A percentile compares a stretch with the other conserved stretches of the same genome.
Evolutionary conservation across 768 basidiomycete genomes (phyloP).

Genomic region (Trametes punicea): DNA sequence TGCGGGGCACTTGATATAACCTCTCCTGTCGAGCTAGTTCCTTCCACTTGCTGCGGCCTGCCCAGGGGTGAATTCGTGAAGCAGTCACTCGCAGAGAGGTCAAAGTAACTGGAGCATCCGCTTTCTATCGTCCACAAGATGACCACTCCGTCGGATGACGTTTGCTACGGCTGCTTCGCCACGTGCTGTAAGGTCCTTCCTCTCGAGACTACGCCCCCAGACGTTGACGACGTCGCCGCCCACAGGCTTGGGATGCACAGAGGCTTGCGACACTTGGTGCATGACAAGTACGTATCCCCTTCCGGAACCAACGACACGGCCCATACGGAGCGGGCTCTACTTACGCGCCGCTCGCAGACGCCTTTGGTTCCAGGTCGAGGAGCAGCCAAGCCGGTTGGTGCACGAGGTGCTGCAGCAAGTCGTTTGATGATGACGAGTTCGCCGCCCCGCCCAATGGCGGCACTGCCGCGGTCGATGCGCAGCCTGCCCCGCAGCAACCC

Average conservation of each 20-base stretch:
- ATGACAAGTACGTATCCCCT: background rate
- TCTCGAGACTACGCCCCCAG: background rate
- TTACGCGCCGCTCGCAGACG: too few relatives aligned
- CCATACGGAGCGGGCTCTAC: too few relatives aligned
- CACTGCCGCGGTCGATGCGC: background rate
- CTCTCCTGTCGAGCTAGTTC: too few relatives aligned
- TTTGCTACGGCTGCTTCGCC: background rate
- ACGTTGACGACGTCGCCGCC: background rate
- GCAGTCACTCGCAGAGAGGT: too few relatives aligned
- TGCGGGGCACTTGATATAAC: too few relatives aligned
- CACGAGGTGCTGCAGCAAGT: constrained; percentile 3
- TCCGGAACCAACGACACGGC: too few relatives aligned
- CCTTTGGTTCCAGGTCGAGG: too few relatives aligned
- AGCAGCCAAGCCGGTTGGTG: constrained; percentile 14
- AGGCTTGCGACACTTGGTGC: background rate
- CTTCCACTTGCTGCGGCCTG: too few relatives aligned
- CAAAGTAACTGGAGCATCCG: too few relatives aligned
- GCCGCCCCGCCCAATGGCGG: background rate
- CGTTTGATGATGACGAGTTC: constrained; percentile 17
- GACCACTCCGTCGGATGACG: too few relatives aligned
- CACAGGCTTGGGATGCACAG: constrained; percentile 6
- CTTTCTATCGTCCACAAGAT: too few relatives aligned
- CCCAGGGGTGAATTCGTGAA: too few relatives aligned
- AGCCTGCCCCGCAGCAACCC: constrained; percentile 1
- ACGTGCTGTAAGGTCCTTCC: constrained; percentile 2